These are phyloP conservation scores for Solanum dulcamara DNA, from an alignment of 257 asterid genomes.

Conservation along the genomic window DNA sequence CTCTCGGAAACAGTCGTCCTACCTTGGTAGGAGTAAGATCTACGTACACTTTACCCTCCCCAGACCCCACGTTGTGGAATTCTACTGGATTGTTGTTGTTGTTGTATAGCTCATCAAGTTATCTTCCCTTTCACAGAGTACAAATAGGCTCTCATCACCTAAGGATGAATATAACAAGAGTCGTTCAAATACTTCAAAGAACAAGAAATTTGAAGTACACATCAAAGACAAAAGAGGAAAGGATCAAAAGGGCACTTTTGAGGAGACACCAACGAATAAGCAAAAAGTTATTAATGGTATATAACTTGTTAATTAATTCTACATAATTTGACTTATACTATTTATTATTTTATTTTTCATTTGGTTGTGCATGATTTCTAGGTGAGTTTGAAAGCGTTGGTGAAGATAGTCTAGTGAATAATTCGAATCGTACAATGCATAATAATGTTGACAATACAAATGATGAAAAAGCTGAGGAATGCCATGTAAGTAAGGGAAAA, in stretches of 20 bases:
- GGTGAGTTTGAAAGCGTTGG: background rate
- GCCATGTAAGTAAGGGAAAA: background rate
- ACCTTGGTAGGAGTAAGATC: no score
- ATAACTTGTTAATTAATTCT: background rate
- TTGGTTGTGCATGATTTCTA: background rate
- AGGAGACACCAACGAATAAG: background rate
- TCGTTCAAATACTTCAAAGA: background rate
- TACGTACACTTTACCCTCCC: no score
- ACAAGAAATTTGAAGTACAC: background rate
- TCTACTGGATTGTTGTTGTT: no score
- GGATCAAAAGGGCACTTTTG: background rate
- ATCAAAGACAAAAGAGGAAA: background rate
- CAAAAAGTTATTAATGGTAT: background rate
- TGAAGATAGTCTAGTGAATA: background rate
- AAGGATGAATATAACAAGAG: background rate
- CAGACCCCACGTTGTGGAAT: no score
- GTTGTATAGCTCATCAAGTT: background rate
- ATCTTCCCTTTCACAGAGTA: background rate
- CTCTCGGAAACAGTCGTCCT: no score
- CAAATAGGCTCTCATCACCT: background rate
- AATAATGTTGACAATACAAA: background rate
- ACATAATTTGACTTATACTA: background rate
- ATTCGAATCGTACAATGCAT: background rate
- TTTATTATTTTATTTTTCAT: background rate
- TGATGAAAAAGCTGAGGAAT: background rate